Evolutionary conservation across 768 basidiomycete genomes (phyloP).

Genomic region (Galerina sulciceps): DNA sequence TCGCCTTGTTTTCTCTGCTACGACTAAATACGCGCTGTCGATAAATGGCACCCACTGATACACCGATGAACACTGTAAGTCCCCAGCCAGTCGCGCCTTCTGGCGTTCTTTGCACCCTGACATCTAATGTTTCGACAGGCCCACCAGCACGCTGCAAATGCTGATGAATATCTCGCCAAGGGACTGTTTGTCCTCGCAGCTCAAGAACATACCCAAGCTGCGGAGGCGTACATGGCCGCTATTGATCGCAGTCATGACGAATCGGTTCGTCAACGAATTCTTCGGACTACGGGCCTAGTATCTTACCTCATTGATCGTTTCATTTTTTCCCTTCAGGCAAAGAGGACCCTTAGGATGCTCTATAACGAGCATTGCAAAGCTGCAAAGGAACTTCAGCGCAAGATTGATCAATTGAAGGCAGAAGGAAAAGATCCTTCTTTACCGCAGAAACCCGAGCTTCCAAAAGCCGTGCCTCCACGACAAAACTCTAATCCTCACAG

Average conservation of each 20-base stretch:
- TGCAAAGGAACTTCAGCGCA: conserved; percentile 71
- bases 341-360: conserved; percentile 75
- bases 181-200: conserved; percentile 75
- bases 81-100: not conserved
- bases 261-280: conserved; percentile 51
- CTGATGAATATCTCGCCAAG: conserved; percentile 68
- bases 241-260: conserved; percentile 75
- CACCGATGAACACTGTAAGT: conserved; percentile 58
- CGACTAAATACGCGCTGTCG: too few species aligned
- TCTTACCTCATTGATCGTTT: conserved; percentile 3
- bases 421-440: conserved; percentile 79
- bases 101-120: not conserved
- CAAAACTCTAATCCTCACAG: conserved; percentile 33
- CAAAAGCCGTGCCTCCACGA: conserved; percentile 28
- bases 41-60: conserved; percentile 43
- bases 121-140: conserved; percentile 49
- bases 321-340: conserved; percentile 52
- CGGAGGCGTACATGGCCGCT: conserved; percentile 74
- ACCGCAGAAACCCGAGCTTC: conserved; percentile 60
- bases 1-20: too few species aligned
- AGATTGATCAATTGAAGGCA: conserved; percentile 69
- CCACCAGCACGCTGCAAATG: conserved; percentile 81
- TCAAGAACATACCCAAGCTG: conserved; percentile 77
- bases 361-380: conserved; percentile 76
- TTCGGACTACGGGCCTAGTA: not conserved